A percentile compares a stretch with the other conserved stretches of the same genome.
These are phyloP conservation scores for Thozetella sp. DNA, from an alignment of 495 filamentous ascomycete genomes.

Conservation along the genomic window DNA sequence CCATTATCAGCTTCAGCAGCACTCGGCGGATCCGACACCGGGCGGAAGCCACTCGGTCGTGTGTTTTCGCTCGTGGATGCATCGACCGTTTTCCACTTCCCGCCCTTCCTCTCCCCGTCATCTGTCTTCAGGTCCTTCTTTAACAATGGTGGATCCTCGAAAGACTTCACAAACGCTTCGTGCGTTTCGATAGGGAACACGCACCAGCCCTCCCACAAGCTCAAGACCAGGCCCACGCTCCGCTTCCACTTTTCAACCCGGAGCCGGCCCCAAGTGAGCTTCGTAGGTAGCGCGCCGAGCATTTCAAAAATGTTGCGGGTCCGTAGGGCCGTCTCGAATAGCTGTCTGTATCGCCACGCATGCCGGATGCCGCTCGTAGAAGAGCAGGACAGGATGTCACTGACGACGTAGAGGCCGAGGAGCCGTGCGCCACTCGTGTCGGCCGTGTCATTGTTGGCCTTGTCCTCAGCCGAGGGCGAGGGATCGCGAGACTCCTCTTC, in stretches of 20 bases:
- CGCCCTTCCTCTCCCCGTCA: conserved; percentile 58
- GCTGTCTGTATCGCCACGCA: conserved; percentile 86
- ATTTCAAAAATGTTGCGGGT: conserved; percentile 75
- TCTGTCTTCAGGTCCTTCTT: conserved; percentile 45
- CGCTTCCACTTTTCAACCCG: conserved; percentile 90
- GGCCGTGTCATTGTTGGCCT: conserved; percentile 24
- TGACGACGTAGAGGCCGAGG: conserved; percentile 82
- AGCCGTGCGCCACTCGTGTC: conserved; percentile 77
- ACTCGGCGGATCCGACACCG: conserved; percentile 21
- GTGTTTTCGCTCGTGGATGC: conserved; percentile 40
- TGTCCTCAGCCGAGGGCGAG: conserved; percentile 39
- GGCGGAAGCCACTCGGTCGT: conserved; percentile 32
- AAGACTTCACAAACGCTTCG: conserved; percentile 70
- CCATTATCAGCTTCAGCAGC: conserved; percentile 19
- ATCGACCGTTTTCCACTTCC: conserved; percentile 75
- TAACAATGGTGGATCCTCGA: conserved; percentile 72
- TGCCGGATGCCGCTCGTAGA: conserved; percentile 82
- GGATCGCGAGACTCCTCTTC: conserved; percentile 26
- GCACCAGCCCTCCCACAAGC: conserved; percentile 87
- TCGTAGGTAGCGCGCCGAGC: conserved; percentile 77
- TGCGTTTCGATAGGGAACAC: conserved; percentile 80
- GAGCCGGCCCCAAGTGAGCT: conserved; percentile 79
- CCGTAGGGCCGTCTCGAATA: conserved; percentile 79
- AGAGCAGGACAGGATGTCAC: conserved; percentile 85
- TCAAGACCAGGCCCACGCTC: conserved; percentile 71